Evolutionary conservation across 441 rosid species (phyloP), one percentile per base, ranked within the genome.

Genomic region (Populus tomentosa): DNA sequence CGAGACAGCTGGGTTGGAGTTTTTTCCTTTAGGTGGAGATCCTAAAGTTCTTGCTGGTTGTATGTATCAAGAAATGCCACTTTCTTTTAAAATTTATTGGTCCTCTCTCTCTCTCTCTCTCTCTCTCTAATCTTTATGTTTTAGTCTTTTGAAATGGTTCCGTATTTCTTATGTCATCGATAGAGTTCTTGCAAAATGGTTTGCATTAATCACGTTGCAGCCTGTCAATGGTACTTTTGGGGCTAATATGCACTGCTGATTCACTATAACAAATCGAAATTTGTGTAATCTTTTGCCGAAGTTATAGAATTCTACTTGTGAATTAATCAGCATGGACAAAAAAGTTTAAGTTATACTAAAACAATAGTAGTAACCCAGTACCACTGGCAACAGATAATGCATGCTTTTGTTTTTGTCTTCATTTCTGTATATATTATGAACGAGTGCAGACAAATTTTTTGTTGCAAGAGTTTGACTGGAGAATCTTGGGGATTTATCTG

Each of bases 31-130:
- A 77, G 99, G 99, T 0, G 98, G 99, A 82, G 99, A 97, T 83
- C 99, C 99, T 10, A 97, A 94, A 88, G 88, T 97, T 82, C 93
- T 97, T 53, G 99, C 99, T 21, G 97, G 90, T 40, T 97, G 99
- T 97, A 91, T 75, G 99, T 97, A 14, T 24, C 7, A 2, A 23
- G 53, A 59, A 30, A 20, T 68, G 67, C 61, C 73, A 56, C 59
- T 50, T 69, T 69, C 10, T 40, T 50, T 72, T 35, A 72, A 28
- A 18, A 35, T 36, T 10, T 53, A 62, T 33, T 8, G 23, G 23
- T 11, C 38, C 20, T 30, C 46, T n/a, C n/a, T n/a, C n/a, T n/a
- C 53, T 50, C 20, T 6, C 20, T 10, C 5, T 28, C 4, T 3
- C 30, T 3, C 30, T 3, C 30, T 28, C 30, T 28, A 28, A 3